Base-by-base conservation (phyloP, 2,329 filamentous ascomycete species). In the Cladophialophora immunda region DNA sequence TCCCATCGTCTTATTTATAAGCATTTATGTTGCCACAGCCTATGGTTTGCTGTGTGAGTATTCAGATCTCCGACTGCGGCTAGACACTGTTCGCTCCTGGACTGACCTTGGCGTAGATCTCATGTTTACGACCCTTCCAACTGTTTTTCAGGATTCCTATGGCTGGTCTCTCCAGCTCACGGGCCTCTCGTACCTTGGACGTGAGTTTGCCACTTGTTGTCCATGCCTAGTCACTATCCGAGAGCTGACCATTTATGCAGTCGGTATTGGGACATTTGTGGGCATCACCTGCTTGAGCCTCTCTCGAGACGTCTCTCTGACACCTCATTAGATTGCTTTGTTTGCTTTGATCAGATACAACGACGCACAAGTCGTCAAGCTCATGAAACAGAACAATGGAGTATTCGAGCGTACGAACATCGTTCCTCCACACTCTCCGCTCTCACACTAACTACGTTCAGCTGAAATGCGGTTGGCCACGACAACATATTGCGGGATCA, bases 1-100 rank as follows among this genome's bases (percentile, higher is more conserved):
- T 19, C 82, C 87, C 0, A 85, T 87, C 54, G 81, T 85, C 4
- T 79, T 83, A 56, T 75, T 83, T 38, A 81, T 84, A 73, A 78
- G 77, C 4, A 65, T 81, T 1, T 84, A 82, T 73, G 76, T 80
- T 55, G 79, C 81, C 3, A 65, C 84, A 34, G 76, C 80, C 38
- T 84, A 84, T 68, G 53, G 15, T n/a, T 56, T 56, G 34, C 22
- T 56, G 22, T 56, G 53, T 56, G 53, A 32, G 53, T 34, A 8
- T 15, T 32, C 17, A 11, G 6, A 17, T 7, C 17, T 34, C 9
- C 29, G 6, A 13, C 34, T 7, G 9, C 15, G 8, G 4, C 22
- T 9, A 47, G 6, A 11, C 1, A 22, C 3, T 22, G 9, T 22
- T 56, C 2, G 53, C n/a, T 32, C n/a, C 22, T 19, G 7, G n/a